Conservation (phyloP, 164 flowering plant species). For the Saururus chinensis region DNA sequence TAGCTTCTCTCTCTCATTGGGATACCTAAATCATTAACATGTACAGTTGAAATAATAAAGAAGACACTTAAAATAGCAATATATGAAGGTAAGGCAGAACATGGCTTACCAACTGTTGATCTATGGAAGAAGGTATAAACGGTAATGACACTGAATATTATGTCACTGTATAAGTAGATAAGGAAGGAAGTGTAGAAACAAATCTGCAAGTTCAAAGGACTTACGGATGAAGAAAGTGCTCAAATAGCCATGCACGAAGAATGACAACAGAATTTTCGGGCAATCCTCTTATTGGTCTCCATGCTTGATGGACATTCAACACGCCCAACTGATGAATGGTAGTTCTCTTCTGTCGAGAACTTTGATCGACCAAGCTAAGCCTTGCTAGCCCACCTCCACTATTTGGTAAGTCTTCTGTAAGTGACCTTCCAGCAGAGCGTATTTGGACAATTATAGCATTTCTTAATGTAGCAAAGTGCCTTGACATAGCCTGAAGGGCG, state of each 20-base stretch:
- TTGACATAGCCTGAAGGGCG: slow-evolving; percentile 77
- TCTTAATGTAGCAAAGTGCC: slow-evolving; percentile 60
- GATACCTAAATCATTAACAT: slow-evolving; percentile 39
- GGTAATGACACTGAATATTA: too few relatives aligned
- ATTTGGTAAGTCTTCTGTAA: slow-evolving; percentile 35
- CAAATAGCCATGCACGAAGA: slow-evolving; percentile 90
- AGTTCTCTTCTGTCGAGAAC: slow-evolving; percentile 21
- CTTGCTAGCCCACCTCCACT: slow-evolving; percentile 35
- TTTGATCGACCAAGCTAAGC: slow-evolving; percentile 54
- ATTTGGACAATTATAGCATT: slow-evolving; percentile 60
- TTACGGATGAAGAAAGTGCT: slow-evolving; percentile 91
- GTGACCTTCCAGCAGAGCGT: slow-evolving; percentile 20
- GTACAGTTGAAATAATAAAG: neutral
- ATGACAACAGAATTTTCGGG: slow-evolving; percentile 79
- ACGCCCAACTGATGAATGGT: slow-evolving; percentile 60
- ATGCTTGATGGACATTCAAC: slow-evolving; percentile 47
- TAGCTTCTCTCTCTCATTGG: slow-evolving; percentile 76
- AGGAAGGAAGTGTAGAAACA: too few relatives aligned
- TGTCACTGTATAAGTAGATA: neutral
- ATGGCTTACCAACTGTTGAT: too few relatives aligned
- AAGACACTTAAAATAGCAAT: too few relatives aligned
- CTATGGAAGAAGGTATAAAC: too few relatives aligned
- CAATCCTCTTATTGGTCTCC: slow-evolving; percentile 79
- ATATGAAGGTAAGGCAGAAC: too few relatives aligned
- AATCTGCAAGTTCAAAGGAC: slow-evolving; percentile 7